A percentile compares a stretch with the other conserved stretches of the same genome.
phyloP scores from a whole-genome alignment of 768 basidiomycete genomes.

The Dioszegia aurantiaca region DNA sequence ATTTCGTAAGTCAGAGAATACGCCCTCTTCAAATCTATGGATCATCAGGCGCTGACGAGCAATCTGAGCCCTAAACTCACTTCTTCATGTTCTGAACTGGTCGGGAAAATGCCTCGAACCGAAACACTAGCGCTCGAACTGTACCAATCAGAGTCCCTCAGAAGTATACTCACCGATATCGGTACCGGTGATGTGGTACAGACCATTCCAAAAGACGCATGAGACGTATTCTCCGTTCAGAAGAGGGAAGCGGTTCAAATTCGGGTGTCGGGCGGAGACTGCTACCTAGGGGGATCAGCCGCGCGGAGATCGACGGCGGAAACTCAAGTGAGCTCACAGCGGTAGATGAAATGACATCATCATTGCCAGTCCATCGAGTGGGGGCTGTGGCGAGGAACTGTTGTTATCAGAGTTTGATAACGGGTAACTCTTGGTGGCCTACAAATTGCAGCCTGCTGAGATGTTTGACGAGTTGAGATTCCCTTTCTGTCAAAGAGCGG shows the following conservation, averaged over 20 bases:
- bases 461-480: conserved; percentile 37
- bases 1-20: conserved; percentile 88
- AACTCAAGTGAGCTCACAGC: conserved; percentile 5
- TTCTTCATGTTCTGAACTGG: conserved; percentile 87
- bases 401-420: conserved; percentile 1
- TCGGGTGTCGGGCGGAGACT: conserved; percentile 4
- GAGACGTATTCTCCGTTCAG: conserved; percentile 81
- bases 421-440: conserved; percentile 5
- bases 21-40: conserved; percentile 68
- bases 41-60: background rate
- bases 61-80: conserved; percentile 54
- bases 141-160: background rate
- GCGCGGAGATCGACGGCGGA: background rate
- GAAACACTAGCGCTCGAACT: conserved; percentile 88
- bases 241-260: conserved; percentile 61
- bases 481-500: conserved; percentile 35
- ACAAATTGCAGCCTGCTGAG: conserved; percentile 45
- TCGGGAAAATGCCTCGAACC: conserved; percentile 85
- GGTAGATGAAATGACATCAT: conserved; percentile 1
- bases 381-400: conserved; percentile 49
- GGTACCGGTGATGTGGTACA: conserved; percentile 92
- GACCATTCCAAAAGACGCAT: conserved; percentile 88
- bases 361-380: conserved; percentile 31
- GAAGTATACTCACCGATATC: conserved; percentile 63
- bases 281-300: background rate